phyloP scores from a whole-genome alignment of 139 green algal genomes.

The Dunaliella sp. region DNA sequence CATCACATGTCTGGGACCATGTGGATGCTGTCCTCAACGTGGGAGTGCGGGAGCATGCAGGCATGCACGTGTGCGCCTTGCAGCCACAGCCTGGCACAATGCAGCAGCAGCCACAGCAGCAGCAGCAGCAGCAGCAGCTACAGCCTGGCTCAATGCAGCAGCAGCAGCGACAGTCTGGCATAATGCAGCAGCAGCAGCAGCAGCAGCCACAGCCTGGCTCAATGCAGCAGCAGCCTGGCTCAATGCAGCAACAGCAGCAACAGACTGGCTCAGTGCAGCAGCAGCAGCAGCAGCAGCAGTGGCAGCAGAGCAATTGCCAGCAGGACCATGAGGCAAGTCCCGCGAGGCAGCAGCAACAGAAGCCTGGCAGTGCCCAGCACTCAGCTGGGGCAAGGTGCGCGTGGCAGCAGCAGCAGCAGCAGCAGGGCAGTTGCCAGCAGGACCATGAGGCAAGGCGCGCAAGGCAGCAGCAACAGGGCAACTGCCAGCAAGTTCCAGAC shows the following conservation, averaged over 20 bases:
- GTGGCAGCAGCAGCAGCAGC: constrained; percentile 9
- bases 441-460: not conserved
- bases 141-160: not conserved
- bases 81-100: not conserved
- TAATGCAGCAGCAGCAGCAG: not conserved
- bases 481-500: too few relatives aligned
- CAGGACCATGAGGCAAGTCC: not conserved
- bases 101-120: not conserved
- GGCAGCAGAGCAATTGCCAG: not conserved
- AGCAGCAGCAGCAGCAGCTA: not conserved
- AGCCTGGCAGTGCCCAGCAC: not conserved
- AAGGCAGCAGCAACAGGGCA: not conserved
- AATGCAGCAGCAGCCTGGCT: too few relatives aligned
- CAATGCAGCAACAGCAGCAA: not conserved
- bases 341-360: not conserved
- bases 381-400: too few relatives aligned
- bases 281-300: not conserved
- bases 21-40: constrained; percentile 69
- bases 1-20: constrained; percentile 52
- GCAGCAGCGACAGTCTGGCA: too few relatives aligned
- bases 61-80: constrained; percentile 10
- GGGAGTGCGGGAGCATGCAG: constrained; percentile 29
- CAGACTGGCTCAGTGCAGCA: not conserved
- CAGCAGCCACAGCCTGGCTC: not conserved
- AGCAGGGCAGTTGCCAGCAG: not conserved